Percentiles rank a stretch among this genome's conserved stretches.
phyloP scores from a whole-genome alignment of 106 monocot species.

The Triglochin maritima region DNA sequence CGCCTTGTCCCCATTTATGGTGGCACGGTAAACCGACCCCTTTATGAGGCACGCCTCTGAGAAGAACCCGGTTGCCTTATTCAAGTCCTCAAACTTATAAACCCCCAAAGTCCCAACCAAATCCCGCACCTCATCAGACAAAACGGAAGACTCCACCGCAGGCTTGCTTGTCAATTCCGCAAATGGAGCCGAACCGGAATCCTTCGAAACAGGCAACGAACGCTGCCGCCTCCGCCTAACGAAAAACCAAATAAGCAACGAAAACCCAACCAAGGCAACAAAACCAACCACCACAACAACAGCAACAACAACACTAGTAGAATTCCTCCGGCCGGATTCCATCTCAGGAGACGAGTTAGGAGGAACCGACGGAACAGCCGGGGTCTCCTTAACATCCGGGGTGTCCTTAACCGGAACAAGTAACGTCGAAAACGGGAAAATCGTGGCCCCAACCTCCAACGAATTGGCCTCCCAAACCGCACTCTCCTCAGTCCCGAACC shows the following conservation, averaged over 20 bases:
- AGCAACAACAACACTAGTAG: constrained; percentile 26
- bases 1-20: constrained; percentile 60
- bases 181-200: background rate
- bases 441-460: constrained; percentile 7
- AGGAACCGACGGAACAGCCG: constrained; percentile 1
- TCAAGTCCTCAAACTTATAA: constrained; percentile 59
- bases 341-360: constrained; percentile 4
- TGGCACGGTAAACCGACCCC: constrained; percentile 56
- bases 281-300: constrained; percentile 37
- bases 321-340: constrained; percentile 13
- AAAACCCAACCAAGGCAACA: constrained; percentile 6
- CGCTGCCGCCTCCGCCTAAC: background rate
- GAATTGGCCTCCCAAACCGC: constrained; percentile 41
- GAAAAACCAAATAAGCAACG: background rate
- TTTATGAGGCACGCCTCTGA: constrained; percentile 39
- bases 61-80: constrained; percentile 56
- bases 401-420: constrained; percentile 40
- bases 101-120: constrained; percentile 51
- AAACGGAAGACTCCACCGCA: background rate
- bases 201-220: background rate
- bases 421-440: constrained; percentile 62
- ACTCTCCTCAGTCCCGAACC: constrained; percentile 20
- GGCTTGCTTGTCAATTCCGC: background rate
- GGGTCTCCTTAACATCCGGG: constrained; percentile 21
- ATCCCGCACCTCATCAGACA: constrained; percentile 29